Conservation (phyloP, 2,329 filamentous ascomycete genomes). For the Dothideomycetes sp. region DNA sequence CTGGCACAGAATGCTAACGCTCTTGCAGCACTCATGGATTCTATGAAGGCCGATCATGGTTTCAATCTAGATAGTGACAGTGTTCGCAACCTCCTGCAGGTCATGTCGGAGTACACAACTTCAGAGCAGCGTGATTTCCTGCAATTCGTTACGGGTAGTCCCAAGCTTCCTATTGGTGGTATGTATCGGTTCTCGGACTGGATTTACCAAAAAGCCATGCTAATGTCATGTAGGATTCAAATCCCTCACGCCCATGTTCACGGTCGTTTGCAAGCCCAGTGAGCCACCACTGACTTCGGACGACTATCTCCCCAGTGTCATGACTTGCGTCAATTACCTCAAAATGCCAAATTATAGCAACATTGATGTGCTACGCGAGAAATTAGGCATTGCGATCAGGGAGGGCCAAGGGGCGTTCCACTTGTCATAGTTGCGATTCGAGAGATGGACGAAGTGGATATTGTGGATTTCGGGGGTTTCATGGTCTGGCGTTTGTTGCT, state of each 20-base stretch:
- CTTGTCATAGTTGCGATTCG: constrained; percentile 37
- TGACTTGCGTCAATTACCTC: constrained; percentile 99
- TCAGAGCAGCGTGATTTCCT: constrained; percentile 81
- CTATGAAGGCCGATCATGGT: constrained; percentile 95
- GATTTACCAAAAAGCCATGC: constrained; percentile 20
- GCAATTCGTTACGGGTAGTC: constrained; percentile 95
- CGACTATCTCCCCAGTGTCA: constrained; percentile 97
- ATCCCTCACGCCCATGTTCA: constrained; percentile 94
- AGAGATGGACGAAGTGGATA: not conserved
- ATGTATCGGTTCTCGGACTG: constrained; percentile 25
- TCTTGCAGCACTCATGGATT: constrained; percentile 75
- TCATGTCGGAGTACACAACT: constrained; percentile 76
- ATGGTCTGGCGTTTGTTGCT: not conserved
- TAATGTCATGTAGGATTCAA: constrained; percentile 63
- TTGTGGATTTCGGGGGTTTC: not conserved
- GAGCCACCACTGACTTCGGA: constrained; percentile 88
- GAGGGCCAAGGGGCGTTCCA: constrained; percentile 98
- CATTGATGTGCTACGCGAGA: constrained; percentile 63
- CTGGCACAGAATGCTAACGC: constrained; percentile 23
- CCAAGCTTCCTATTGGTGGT: constrained; percentile 97
- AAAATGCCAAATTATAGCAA: constrained; percentile 91
- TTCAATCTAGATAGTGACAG: constrained; percentile 98
- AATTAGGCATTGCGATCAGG: constrained; percentile 74
- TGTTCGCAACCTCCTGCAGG: constrained; percentile 83
- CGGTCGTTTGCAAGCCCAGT: constrained; percentile 97